Evolutionary conservation across 768 basidiomycete genomes (phyloP), one percentile per base, ranked within the genome.

Genomic region (Trametes meyenii): DNA sequence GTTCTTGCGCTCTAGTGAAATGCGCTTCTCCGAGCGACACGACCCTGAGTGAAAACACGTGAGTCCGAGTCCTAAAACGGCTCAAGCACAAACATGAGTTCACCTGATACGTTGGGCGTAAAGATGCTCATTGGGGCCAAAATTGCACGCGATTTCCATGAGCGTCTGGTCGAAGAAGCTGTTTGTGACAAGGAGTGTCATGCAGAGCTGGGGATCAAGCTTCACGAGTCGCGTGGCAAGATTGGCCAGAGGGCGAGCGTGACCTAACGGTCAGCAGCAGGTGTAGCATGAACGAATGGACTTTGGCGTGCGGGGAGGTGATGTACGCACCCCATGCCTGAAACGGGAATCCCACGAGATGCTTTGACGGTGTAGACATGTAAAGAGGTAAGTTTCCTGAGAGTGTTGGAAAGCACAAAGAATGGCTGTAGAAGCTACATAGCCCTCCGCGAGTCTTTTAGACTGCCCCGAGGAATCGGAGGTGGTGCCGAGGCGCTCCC

Each of bases 171-270:
- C 56, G 38, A 46, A 55, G 16, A 61, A 52, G 1, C 11, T 23
- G 14, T 53, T 21, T 19, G 53, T 64, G 14, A 56, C 58, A 13
- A 67, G 57, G 13, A 67, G 38, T 1, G 66, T 67, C 10, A 64
- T 49, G 12, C 23, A 38, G 8, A 60, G 19, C 29, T 8, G 29
- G 5, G 60, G 42, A 7, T 54, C 55, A 14, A 58, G 24, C 57
- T 61, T 61, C 4, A 63, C 57, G 4, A 67, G 33, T 13, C 60
- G 59, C 11, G 58, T 58, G 8, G 46, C 33, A 8, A 64, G 51
- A 35, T 50, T 52, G 45, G 58, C 42, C 14, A 67, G 48, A 8
- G 66, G 66, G 16, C 66, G 50, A 10, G 55, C 53, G 19, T 67
- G 66, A 10, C 66, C 66, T 67, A n/a, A n/a, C n/a, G 39, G 11